Percentiles rank a stretch among this genome's conserved stretches.
These are phyloP conservation scores for Manihot esculenta DNA, from an alignment of 441 rosid genomes.

Conservation along the genomic window DNA sequence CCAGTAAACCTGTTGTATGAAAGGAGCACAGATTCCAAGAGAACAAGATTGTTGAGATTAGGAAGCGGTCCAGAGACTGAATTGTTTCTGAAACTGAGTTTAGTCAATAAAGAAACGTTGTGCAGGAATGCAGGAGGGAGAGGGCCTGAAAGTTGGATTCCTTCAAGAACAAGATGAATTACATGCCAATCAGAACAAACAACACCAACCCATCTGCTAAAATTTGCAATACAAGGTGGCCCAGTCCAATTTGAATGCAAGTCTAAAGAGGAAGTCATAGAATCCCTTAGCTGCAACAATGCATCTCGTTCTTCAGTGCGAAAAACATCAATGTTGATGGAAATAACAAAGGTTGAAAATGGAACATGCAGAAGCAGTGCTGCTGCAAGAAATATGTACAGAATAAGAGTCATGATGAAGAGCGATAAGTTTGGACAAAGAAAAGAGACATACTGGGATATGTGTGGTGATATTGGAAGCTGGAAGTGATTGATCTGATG, in stretches of 20 bases:
- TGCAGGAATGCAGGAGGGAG: constrained; percentile 40
- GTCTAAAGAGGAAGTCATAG: constrained; percentile 28
- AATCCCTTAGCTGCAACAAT: constrained; percentile 43
- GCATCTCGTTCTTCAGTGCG: constrained; percentile 38
- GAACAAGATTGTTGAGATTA: constrained; percentile 30
- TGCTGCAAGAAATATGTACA: neutral
- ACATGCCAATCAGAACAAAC: constrained; percentile 47
- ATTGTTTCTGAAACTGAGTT: constrained; percentile 43
- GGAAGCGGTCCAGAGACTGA: constrained; percentile 44
- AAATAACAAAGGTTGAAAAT: neutral
- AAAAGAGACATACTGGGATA: neutral
- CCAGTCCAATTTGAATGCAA: constrained; percentile 51
- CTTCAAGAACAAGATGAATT: constrained; percentile 45
- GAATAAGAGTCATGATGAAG: constrained; percentile 21
- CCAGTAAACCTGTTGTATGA: constrained; percentile 44
- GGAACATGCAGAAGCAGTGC: too few species aligned
- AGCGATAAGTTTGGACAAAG: neutral
- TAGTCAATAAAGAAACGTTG: constrained; percentile 43
- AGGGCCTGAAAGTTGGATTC: constrained; percentile 40
- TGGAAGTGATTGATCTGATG: neutral
- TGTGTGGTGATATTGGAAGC: neutral
- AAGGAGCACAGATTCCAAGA: constrained; percentile 34
- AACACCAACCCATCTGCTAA: constrained; percentile 50
- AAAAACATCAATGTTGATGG: constrained; percentile 12
- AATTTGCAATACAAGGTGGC: constrained; percentile 40